Evolutionary conservation across 257 asterid genomes (phyloP).

Genomic region (Linaria vulgaris): DNA sequence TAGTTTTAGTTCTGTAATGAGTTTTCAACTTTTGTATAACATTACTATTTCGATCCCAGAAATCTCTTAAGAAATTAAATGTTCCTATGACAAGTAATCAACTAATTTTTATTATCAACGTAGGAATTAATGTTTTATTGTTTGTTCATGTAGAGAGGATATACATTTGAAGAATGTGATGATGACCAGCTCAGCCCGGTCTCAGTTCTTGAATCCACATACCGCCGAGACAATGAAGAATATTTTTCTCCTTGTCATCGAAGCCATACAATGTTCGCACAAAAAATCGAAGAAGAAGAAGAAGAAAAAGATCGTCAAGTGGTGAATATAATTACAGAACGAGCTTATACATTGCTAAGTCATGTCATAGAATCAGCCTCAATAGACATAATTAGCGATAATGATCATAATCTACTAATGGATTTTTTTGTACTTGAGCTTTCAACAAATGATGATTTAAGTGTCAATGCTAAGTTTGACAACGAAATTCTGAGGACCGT

Average conservation of each 20-base stretch:
- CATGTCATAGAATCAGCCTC: slow-evolving; percentile 10
- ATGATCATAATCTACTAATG: slow-evolving; percentile 26
- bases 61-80: too few relatives aligned
- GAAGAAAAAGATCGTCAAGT: slow-evolving; percentile 2
- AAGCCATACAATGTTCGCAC: slow-evolving; percentile 15
- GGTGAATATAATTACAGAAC: slow-evolving; percentile 28
- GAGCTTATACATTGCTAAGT: slow-evolving; percentile 38
- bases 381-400: neutral
- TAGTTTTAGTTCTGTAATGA: too few relatives aligned
- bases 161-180: slow-evolving; percentile 45
- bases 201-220: slow-evolving; percentile 75
- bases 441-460: slow-evolving; percentile 17
- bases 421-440: slow-evolving; percentile 56
- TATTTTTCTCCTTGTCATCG: slow-evolving; percentile 34
- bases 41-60: too few relatives aligned
- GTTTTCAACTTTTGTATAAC: too few relatives aligned
- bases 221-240: slow-evolving; percentile 41
- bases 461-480: slow-evolving; percentile 28
- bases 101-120: neutral
- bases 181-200: slow-evolving; percentile 81
- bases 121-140: neutral
- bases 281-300: slow-evolving; percentile 29
- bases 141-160: slow-evolving; percentile 33
- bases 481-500: slow-evolving; percentile 35
- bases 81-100: too few relatives aligned